Evolutionary conservation across 805 yeast species (phyloP), one percentile per base, ranked within the genome.

Genomic region (Saccharomycopsis fibuligera): DNA sequence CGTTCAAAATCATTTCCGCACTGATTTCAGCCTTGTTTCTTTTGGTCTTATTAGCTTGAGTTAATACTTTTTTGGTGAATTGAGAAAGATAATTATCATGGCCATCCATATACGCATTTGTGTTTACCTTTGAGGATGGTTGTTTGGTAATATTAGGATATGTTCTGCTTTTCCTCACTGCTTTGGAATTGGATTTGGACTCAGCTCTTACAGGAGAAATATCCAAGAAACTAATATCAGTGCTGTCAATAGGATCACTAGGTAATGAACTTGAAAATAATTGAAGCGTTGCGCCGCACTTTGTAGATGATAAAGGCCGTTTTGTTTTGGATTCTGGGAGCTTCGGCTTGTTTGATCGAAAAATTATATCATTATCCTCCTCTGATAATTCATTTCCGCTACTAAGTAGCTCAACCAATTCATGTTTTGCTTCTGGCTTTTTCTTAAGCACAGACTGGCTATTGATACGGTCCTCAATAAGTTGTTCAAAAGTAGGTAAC

Each of bases 1-100:
- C 30, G 25, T 48, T 45, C 35, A 51, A 41, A 8, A 38, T 43
- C 49, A 51, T 45, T 33, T 51, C 55, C 2, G 31, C 12, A 10
- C 24, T 19, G 10, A 48, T 43, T 12, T 48, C 49, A 4, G 38
- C 4, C 23, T 51, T 51, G 22, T 23, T 30, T 41, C 48, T n/a
- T 17, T 24, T 31, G 10, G 22, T 17, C 17, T 47, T 47, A 35
- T 51, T 51, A 14, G 30, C 51, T 22, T 35, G 23, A 9, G 30
- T 41, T 17, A 51, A 35, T 8, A 19, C 19, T 24, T 38, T 41
- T 36, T 47, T 51, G 17, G 27, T 27, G 23, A 45, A 51, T 24
- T 39, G 30, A 9, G 37, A 17, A 1, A 51, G 33, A 19, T 24
- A 19, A 12, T 42, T 25, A 16, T 41, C 35, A 14, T 16, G 24